These are phyloP conservation scores for Pleurotus sapidus DNA, from an alignment of 768 basidiomycete species.

Conservation along the genomic window DNA sequence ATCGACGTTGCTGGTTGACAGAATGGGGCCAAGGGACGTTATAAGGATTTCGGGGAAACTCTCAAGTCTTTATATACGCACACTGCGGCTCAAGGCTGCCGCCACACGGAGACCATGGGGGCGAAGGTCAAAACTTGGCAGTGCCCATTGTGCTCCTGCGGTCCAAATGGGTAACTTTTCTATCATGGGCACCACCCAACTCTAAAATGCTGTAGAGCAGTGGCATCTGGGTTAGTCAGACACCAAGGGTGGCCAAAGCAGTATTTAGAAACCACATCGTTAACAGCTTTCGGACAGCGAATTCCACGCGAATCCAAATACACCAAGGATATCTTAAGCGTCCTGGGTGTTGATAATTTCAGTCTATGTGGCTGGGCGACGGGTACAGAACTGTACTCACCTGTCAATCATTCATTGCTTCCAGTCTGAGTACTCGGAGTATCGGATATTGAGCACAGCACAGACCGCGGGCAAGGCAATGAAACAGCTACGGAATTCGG, in stretches of 20 bases:
- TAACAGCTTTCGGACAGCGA: conserved; percentile 1
- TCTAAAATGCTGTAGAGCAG: conserved; percentile 8
- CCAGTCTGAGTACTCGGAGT: no score
- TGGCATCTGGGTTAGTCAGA: not conserved
- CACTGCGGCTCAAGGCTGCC: not conserved
- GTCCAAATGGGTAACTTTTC: conserved; percentile 1
- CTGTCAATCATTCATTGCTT: no score
- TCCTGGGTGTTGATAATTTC: no score
- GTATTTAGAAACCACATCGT: not conserved
- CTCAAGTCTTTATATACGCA: not conserved
- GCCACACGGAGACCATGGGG: conserved; percentile 1
- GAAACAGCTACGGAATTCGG: no score
- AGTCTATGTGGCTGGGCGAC: not conserved
- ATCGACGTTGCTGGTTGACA: no score
- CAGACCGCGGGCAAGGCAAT: no score
- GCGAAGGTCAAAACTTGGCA: not conserved
- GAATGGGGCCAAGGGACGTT: not conserved
- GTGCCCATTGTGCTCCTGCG: conserved; percentile 6
- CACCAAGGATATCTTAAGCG: no score
- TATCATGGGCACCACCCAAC: not conserved
- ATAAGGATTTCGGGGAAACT: not conserved
- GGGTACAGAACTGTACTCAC: not conserved
- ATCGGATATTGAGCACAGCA: no score
- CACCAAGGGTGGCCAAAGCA: no score
- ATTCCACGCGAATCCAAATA: not conserved